Evolutionary conservation across 495 filamentous ascomycete species (phyloP), one percentile per base, ranked within the genome.

Genomic region (Podospora comata): DNA sequence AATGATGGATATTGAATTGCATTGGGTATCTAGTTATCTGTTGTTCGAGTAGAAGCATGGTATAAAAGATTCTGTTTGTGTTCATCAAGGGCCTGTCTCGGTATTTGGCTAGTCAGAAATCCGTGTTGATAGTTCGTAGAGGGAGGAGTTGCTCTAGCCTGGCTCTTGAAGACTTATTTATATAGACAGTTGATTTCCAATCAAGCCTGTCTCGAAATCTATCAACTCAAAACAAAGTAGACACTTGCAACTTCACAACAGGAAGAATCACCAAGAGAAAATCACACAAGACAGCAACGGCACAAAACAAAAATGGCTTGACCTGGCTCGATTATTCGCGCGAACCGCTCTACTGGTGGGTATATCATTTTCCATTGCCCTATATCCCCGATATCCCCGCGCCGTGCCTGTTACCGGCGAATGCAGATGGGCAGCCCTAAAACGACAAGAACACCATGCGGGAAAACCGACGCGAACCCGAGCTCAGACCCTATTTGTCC

Each of bases 331-430:
- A 69, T 69, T 70, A 64, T 64, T 70, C 57, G 65, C 62, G 48
- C 64, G 67, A 65, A 66, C 62, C 63, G 73, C 68, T 62, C 65
- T 67, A 32, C 60, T 72, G 65, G 65, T 72, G 58, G 71, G 75
- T 77, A 75, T 77, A 74, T 65, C 66, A 75, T 74, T 75, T 75
- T 69, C 68, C 70, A 67, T 75, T 77, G 73, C 73, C 75, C 70
- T 77, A 77, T 71, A 70, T 66, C 68, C 75, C 70, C 69, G 66
- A 66, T 77, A 77, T 71, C 69, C 64, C 68, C 75, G 68, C 69
- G 66, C 68, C 73, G 65, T 72, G 68, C 75, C 72, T 74, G 72
- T 72, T 75, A 68, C 71, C 75, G 71, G 74, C 68, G 69, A 71
- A 69, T 62, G 44, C 54, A 61, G 67, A 34, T 18, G 28, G 65